Evolutionary conservation across 257 asterid genomes (phyloP), one percentile per base, ranked within the genome.

Genomic region (Ophiorrhiza pumila): DNA sequence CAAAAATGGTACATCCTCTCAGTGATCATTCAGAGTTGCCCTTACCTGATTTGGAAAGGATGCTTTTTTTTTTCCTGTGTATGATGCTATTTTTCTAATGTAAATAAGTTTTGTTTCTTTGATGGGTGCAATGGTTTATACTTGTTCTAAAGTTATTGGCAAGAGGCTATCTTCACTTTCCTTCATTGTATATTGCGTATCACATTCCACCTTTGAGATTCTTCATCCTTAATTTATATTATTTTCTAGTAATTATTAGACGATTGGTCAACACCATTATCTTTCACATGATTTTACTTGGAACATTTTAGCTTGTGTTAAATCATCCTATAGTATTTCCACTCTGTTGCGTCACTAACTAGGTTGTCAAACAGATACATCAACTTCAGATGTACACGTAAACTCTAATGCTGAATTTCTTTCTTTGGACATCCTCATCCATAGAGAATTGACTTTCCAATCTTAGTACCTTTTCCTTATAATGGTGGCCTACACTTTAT

Each of bases 1-100:
- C 97, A n/a, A 93, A 93, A 85, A 85, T 91, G 91, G 98, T 93
- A 86, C 42, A 72, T 64, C 25, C 50, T 34, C 56, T 57, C n/a
- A 50, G 53, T 57, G n/a, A 14, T 37, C 20, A 31, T 74, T 22
- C 59, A 39, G 11, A 47, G 52, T 60, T 20, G 17, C n/a, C 18
- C 23, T 73, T 71, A 12, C n/a, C 20, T 46, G 10, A 20, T 15
- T 71, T 61, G 29, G 7, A 41, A 17, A 45, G 22, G 1, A 34
- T 74, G 3, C 52, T 53, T 7, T 23, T 55, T 43, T 11, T 41
- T 55, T 43, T 11, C 29, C 39, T 34, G n/a, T 23, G 14, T 31
- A 35, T 58, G 45, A 23, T 58, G 41, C 9, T 57, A n/a, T n/a
- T n/a, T n/a, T n/a, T n/a, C n/a, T n/a, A n/a, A n/a, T n/a, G n/a